A percentile compares a stretch with the other conserved stretches of the same genome.
These are phyloP conservation scores for Talaromyces sp. DNA, from an alignment of 2,329 filamentous ascomycete genomes.

Conservation along the genomic window DNA sequence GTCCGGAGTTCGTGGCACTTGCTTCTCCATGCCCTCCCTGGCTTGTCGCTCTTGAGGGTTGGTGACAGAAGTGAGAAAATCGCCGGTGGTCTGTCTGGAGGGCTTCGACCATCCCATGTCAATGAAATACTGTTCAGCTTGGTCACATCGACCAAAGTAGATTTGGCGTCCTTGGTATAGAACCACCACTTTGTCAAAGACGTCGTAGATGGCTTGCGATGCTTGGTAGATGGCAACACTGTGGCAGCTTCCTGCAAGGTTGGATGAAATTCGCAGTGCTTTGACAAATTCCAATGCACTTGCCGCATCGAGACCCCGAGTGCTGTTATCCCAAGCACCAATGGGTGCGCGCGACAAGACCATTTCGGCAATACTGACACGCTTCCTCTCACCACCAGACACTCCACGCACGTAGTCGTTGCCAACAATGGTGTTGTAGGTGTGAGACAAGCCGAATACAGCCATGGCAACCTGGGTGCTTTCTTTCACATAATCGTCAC, in stretches of 20 bases:
- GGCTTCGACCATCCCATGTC: conserved; percentile 67
- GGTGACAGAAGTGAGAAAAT: conserved; percentile 74
- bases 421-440: conserved; percentile 69
- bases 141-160: conserved; percentile 61
- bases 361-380: conserved; percentile 77
- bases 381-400: conserved; percentile 67
- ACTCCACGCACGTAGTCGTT: conserved; percentile 69
- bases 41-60: conserved; percentile 54
- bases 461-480: conserved; percentile 64
- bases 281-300: conserved; percentile 70
- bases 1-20: conserved; percentile 49
- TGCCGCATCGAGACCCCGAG: conserved; percentile 65
- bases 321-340: conserved; percentile 74
- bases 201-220: conserved; percentile 43
- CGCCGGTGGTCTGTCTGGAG: conserved; percentile 65
- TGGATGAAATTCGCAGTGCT: conserved; percentile 58
- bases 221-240: conserved; percentile 70
- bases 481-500: conserved; percentile 53
- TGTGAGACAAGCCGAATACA: conserved; percentile 68
- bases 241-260: conserved; percentile 57
- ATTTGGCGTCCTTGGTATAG: conserved; percentile 65
- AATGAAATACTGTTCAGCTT: conserved; percentile 64
- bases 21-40: conserved; percentile 53
- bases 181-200: conserved; percentile 65
- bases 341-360: conserved; percentile 59